A percentile compares a stretch with the other conserved stretches of the same genome.
These are phyloP conservation scores for Eucalyptus sideroxylon DNA, from an alignment of 345 rosid genomes.

Conservation along the genomic window DNA sequence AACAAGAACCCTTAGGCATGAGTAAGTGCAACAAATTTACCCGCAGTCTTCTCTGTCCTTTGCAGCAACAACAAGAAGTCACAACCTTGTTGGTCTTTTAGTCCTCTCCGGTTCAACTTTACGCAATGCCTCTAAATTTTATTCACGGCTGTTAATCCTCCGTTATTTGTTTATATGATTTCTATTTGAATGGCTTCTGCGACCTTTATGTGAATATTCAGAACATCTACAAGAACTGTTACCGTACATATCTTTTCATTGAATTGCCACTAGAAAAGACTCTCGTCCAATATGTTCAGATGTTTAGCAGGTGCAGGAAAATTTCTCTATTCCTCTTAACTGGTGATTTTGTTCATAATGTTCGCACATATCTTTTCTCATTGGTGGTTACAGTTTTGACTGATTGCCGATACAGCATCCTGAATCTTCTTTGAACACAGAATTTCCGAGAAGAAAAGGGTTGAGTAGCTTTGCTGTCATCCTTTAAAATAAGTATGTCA, in stretches of 20 bases:
- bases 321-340: neutral
- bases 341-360: neutral
- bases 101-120: neutral
- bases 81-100: neutral
- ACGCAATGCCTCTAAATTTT: neutral
- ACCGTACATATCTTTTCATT: neutral
- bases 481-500: neutral
- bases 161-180: neutral
- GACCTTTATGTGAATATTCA: neutral
- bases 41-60: neutral
- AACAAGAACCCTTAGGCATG: neutral
- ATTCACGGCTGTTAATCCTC: neutral
- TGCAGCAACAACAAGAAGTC: neutral
- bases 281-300: neutral
- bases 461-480: neutral
- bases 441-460: constrained; percentile 4
- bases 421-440: neutral
- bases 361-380: neutral
- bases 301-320: neutral
- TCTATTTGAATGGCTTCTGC: neutral
- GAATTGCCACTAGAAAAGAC: neutral
- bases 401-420: neutral
- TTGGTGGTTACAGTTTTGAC: neutral
- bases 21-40: neutral
- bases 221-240: neutral